Percentiles rank a stretch among this genome's conserved stretches.
phyloP scores from a whole-genome alignment of 73 alveolate species.

The Tetrahymena thermophila region DNA sequence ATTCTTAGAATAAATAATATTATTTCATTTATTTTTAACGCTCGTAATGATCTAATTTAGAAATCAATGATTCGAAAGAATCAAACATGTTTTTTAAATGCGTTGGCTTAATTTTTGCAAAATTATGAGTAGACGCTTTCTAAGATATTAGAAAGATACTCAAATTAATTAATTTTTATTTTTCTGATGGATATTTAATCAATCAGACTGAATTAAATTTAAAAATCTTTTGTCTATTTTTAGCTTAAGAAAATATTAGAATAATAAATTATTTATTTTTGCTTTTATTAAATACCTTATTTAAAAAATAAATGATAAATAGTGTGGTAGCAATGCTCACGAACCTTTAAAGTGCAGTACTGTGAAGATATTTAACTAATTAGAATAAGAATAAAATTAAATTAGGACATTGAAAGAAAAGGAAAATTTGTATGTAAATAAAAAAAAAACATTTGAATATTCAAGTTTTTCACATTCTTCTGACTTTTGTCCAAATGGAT shows the following conservation, averaged over 20 bases:
- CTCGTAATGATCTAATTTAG: not conserved
- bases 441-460: not conserved
- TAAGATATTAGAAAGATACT: too few species aligned
- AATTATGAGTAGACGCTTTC: not conserved
- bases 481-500: not conserved
- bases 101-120: too few species aligned
- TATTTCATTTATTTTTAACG: too few species aligned
- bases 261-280: not conserved
- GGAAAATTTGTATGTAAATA: not conserved
- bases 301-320: too few species aligned
- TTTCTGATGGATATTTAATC: not conserved
- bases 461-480: not conserved
- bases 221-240: too few species aligned
- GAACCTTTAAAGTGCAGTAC: not conserved
- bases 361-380: not conserved
- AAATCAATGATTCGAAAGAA: too few species aligned
- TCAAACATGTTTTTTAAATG: too few species aligned
- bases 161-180: not conserved
- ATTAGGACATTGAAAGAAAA: not conserved
- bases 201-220: not conserved
- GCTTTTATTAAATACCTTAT: not conserved
- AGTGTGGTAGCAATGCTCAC: not conserved
- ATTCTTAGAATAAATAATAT: too few species aligned
- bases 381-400: not conserved
- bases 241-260: too few species aligned